Evolutionary conservation across 768 basidiomycete species (phyloP).

Genomic region (Kockovaella imperatae): DNA sequence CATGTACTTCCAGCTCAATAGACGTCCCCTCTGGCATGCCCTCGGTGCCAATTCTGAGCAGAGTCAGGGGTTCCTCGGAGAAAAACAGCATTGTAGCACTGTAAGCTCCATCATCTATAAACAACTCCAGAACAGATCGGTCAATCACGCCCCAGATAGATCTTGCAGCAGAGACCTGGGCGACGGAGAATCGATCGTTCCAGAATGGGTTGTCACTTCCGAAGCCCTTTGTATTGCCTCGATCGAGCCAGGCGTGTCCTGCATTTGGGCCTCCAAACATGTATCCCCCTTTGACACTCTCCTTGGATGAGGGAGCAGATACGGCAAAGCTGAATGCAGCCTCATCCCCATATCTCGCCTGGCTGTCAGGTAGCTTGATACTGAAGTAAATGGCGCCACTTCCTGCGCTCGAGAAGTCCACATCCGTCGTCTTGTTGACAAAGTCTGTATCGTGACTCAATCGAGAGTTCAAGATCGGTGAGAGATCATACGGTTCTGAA

Average conservation of each 20-base stretch:
- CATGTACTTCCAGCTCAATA: slow-evolving; percentile 4
- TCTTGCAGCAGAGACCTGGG: slow-evolving; percentile 15
- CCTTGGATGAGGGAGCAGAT: slow-evolving; percentile 10
- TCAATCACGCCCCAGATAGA: slow-evolving; percentile 51
- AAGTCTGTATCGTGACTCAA: slow-evolving; percentile 5
- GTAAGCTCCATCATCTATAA: slow-evolving; percentile 18
- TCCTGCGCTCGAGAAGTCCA: slow-evolving; percentile 9
- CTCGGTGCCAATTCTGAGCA: slow-evolving; percentile 2
- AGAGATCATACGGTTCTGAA: slow-evolving; percentile 20
- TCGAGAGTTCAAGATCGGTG: slow-evolving; percentile 5
- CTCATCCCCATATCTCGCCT: neutral
- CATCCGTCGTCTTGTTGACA: slow-evolving; percentile 10
- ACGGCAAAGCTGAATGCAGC: slow-evolving; percentile 20
- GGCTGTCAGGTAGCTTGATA: slow-evolving; percentile 3
- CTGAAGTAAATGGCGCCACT: slow-evolving; percentile 25
- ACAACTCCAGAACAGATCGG: slow-evolving; percentile 20
- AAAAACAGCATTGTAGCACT: slow-evolving; percentile 15
- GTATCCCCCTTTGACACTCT: slow-evolving; percentile 16
- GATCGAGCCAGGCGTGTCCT: slow-evolving; percentile 10
- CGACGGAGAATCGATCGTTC: slow-evolving; percentile 23
- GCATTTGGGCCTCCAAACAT: slow-evolving; percentile 15
- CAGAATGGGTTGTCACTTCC: slow-evolving; percentile 16
- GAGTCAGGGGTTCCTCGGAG: slow-evolving; percentile 10
- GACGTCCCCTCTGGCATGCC: slow-evolving; percentile 13
- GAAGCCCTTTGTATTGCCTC: slow-evolving; percentile 27